These are phyloP conservation scores for Pilasporangium apinafurcum DNA, from an alignment of 352 stramenopile genomes.

Conservation along the genomic window DNA sequence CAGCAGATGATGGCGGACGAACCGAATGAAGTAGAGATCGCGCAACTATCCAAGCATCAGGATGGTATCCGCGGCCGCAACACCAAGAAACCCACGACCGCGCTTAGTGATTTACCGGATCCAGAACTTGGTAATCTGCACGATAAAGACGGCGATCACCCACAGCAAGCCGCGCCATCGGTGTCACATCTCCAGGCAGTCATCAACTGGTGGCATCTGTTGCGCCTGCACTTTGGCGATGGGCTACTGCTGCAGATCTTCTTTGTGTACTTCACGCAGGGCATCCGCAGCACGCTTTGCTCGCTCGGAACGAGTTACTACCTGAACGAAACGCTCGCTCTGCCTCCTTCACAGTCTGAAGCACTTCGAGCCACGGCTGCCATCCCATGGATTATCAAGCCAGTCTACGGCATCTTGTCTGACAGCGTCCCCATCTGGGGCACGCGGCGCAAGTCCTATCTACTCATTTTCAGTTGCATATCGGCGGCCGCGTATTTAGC, in stretches of 20 bases:
- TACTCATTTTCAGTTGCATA: conserved; percentile 65
- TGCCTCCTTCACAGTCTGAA: conserved; percentile 60
- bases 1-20: conserved; percentile 21
- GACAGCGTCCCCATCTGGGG: conserved; percentile 72
- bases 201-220: conserved; percentile 47
- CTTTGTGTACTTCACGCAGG: conserved; percentile 82
- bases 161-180: conserved; percentile 6
- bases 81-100: conserved; percentile 22
- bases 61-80: conserved; percentile 58
- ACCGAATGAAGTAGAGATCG: conserved; percentile 15
- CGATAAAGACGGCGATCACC: conserved; percentile 4
- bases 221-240: conserved; percentile 64
- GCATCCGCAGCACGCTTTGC: conserved; percentile 67
- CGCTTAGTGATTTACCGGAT: too few relatives aligned
- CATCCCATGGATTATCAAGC: conserved; percentile 82
- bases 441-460: conserved; percentile 70
- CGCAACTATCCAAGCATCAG: conserved; percentile 1
- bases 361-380: conserved; percentile 53
- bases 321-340: conserved; percentile 65
- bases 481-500: conserved; percentile 50
- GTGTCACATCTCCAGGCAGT: conserved; percentile 28
- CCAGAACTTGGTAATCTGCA: conserved; percentile 11
- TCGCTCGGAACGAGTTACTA: conserved; percentile 77
- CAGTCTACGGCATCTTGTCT: conserved; percentile 71
- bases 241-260: conserved; percentile 72